Conservation (phyloP, 257 asterid species). For the Plectranthus barbatus region DNA sequence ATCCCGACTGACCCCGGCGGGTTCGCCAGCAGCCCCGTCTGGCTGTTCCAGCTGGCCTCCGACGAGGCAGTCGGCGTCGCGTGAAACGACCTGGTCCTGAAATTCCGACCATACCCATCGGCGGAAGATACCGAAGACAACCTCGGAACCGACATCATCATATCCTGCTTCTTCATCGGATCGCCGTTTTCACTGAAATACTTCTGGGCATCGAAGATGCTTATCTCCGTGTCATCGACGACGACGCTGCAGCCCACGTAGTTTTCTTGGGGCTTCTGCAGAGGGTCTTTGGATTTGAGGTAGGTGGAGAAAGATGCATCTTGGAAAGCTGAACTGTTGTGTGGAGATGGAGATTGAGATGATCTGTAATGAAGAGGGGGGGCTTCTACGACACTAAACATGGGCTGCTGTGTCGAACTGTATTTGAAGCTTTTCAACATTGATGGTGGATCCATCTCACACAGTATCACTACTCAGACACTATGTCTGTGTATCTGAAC, state of each 20-base stretch:
- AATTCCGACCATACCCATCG: slow-evolving; percentile 43
- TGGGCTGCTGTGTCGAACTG: slow-evolving; percentile 43
- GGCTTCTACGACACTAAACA: slow-evolving; percentile 30
- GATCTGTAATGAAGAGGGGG: slow-evolving; percentile 38
- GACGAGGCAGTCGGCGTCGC: too few species aligned
- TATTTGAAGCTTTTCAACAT: slow-evolving; percentile 29
- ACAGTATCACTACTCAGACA: slow-evolving; percentile 7
- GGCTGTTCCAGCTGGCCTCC: too few species aligned
- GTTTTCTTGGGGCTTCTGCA: slow-evolving; percentile 7
- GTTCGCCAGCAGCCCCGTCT: slow-evolving; percentile 52
- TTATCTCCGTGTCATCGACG: slow-evolving; percentile 52
- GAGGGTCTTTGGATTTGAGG: slow-evolving; percentile 25
- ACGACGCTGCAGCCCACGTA: background rate
- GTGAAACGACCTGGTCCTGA: slow-evolving; percentile 40
- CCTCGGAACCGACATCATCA: slow-evolving; percentile 22
- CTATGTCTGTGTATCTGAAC: background rate
- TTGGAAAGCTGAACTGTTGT: slow-evolving; percentile 7
- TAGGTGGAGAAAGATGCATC: slow-evolving; percentile 57
- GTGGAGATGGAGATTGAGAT: slow-evolving; percentile 19
- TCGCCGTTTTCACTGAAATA: slow-evolving; percentile 58
- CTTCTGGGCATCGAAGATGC: slow-evolving; percentile 79
- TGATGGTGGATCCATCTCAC: slow-evolving; percentile 44
- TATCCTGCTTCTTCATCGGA: background rate
- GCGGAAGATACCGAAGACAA: slow-evolving; percentile 48
- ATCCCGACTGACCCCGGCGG: slow-evolving; percentile 48